A percentile compares a stretch with the other conserved stretches of the same genome.
Evolutionary conservation across 2,329 filamentous ascomycete genomes (phyloP).

Genomic region (Cladosporium colombiae): DNA sequence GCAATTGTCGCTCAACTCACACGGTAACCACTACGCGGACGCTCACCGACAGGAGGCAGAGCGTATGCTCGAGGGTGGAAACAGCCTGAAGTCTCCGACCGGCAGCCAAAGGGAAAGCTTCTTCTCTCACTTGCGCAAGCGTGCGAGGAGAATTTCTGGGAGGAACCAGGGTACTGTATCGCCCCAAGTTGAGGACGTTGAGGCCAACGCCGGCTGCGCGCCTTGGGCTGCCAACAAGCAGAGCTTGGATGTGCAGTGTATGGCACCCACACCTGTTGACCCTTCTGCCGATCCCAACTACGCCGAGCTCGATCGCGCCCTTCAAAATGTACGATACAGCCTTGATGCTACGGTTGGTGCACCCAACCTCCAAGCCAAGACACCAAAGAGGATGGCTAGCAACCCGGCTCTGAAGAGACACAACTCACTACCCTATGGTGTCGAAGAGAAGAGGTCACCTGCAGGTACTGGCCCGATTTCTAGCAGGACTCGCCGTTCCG

Average conservation of each 20-base stretch:
- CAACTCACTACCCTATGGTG: conserved; percentile 47
- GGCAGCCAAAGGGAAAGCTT: conserved; percentile 90
- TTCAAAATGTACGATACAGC: conserved; percentile 62
- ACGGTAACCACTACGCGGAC: conserved; percentile 90
- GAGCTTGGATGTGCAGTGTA: conserved; percentile 58
- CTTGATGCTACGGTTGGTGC: conserved; percentile 49
- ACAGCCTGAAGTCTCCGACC: conserved; percentile 72
- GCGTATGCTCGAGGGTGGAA: conserved; percentile 80
- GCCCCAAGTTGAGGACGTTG: conserved; percentile 79
- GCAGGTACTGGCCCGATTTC: conserved; percentile 63
- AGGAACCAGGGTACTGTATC: conserved; percentile 81
- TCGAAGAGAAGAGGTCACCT: conserved; percentile 56
- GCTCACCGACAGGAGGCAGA: conserved; percentile 89
- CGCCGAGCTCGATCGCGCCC: conserved; percentile 61
- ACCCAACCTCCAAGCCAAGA: conserved; percentile 37
- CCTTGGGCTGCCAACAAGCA: conserved; percentile 74
- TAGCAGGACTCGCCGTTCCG: conserved; percentile 75
- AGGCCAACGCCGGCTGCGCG: conserved; percentile 87
- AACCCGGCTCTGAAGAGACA: conserved; percentile 52
- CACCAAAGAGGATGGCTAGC: conserved; percentile 41
- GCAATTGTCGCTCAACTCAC: conserved; percentile 88
- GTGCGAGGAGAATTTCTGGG: conserved; percentile 87
- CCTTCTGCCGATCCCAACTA: conserved; percentile 53
- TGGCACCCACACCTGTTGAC: conserved; percentile 51
- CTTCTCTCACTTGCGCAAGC: conserved; percentile 94